Percentiles rank a stretch among this genome's conserved stretches.
phyloP scores from a whole-genome alignment of 208 protist genomes.

The Phytomonas serpens region DNA sequence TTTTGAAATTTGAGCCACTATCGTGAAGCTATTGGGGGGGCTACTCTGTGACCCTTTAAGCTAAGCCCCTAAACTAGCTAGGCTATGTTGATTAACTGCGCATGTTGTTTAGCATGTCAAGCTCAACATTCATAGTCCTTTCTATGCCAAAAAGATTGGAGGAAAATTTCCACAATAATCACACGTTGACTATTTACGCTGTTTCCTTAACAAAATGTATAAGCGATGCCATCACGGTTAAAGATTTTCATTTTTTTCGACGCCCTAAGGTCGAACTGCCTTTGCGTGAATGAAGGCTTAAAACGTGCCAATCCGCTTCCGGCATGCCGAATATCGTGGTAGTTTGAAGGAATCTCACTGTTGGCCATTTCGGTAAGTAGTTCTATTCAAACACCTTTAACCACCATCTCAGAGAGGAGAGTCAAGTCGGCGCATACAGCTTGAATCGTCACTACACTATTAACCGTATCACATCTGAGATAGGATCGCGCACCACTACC shows the following conservation, averaged over 20 bases:
- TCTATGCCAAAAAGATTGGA: constrained; percentile 65
- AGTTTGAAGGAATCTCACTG: neutral
- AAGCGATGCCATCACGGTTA: constrained; percentile 18
- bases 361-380: neutral
- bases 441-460: neutral
- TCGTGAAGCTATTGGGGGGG: constrained; percentile 31
- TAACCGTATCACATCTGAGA: neutral
- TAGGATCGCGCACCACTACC: neutral
- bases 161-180: constrained; percentile 43
- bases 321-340: neutral
- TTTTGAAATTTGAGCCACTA: constrained; percentile 63
- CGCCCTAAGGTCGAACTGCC: neutral
- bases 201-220: constrained; percentile 74
- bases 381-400: neutral
- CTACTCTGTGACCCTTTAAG: constrained; percentile 42
- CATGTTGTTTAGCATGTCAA: constrained; percentile 62
- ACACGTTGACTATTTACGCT: constrained; percentile 81
- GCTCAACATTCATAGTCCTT: constrained; percentile 59
- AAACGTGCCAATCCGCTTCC: neutral
- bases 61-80: constrained; percentile 17
- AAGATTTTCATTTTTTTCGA: neutral
- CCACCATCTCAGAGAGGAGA: neutral
- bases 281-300: neutral
- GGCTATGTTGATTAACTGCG: constrained; percentile 75
- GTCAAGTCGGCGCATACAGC: neutral